These are phyloP conservation scores for Citrus sp. DNA, from an alignment of 345 rosid genomes.

Conservation along the genomic window DNA sequence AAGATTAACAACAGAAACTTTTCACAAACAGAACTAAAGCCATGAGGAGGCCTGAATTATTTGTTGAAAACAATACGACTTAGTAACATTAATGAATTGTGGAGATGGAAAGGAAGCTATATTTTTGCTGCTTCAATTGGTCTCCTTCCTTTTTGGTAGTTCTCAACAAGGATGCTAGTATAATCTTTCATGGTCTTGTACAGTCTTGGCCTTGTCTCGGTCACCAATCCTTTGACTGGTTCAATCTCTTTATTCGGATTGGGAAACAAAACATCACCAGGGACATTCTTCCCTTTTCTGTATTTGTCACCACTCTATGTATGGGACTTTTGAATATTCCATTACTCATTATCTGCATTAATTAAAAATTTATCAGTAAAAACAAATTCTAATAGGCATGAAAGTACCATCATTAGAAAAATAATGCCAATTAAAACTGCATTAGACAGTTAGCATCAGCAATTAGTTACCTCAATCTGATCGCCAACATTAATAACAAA, in stretches of 20 bases:
- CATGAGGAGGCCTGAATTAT: neutral
- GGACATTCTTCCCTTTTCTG: constrained; percentile 41
- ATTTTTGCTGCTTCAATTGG: constrained; percentile 51
- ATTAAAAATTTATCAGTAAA: no score
- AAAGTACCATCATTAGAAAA: no score
- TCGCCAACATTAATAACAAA: constrained; percentile 57
- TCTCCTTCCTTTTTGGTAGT: constrained; percentile 47
- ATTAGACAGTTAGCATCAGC: no score
- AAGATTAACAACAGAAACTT: no score
- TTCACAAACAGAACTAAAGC: no score
- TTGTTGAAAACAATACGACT: no score
- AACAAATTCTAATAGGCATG: no score
- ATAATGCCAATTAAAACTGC: no score
- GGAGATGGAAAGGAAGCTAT: neutral
- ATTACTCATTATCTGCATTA: constrained; percentile 50
- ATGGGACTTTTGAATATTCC: constrained; percentile 55
- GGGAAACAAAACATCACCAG: constrained; percentile 48
- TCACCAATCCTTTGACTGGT: constrained; percentile 31
- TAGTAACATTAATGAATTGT: neutral
- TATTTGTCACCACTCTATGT: constrained; percentile 51
- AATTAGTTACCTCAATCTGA: constrained; percentile 41
- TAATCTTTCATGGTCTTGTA: constrained; percentile 48
- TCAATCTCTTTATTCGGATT: constrained; percentile 33
- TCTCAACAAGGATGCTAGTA: constrained; percentile 35
- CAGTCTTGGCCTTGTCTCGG: constrained; percentile 40